Percentiles rank a stretch among this genome's conserved stretches.
Evolutionary conservation across 2,329 filamentous ascomycete genomes (phyloP).

Genomic region (Aciculosporium take): DNA sequence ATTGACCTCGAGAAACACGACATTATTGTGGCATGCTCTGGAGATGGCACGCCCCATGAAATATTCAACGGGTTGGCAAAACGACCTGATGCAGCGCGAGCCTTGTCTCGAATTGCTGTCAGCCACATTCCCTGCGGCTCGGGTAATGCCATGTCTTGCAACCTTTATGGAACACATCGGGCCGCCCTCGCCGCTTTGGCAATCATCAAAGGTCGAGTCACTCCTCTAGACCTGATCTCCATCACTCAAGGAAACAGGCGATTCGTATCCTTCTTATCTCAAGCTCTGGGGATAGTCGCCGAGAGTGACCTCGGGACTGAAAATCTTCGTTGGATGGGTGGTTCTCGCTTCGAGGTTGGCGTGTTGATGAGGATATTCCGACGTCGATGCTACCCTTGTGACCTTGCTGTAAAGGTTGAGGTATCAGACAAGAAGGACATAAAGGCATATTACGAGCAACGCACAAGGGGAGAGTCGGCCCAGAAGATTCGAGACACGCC

Average conservation of each 20-base stretch:
- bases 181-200: constrained; percentile 64
- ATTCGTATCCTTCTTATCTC: constrained; percentile 77
- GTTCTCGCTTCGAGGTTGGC: constrained; percentile 70
- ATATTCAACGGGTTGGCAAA: constrained; percentile 85
- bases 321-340: constrained; percentile 84
- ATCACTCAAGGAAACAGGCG: constrained; percentile 68
- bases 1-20: constrained; percentile 72
- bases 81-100: constrained; percentile 58
- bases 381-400: constrained; percentile 73
- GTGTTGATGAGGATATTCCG: constrained; percentile 63
- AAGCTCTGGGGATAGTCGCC: constrained; percentile 78
- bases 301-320: constrained; percentile 86
- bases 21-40: constrained; percentile 76
- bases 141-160: constrained; percentile 87
- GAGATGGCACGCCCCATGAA: constrained; percentile 83
- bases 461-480: constrained; percentile 21
- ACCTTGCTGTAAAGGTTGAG: constrained; percentile 73
- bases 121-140: constrained; percentile 83
- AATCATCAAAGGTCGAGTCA: constrained; percentile 77
- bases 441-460: constrained; percentile 53
- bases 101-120: constrained; percentile 64
- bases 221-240: constrained; percentile 71
- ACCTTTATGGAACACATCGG: constrained; percentile 68
- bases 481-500: not conserved
- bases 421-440: constrained; percentile 62